These are phyloP conservation scores for Alternaria sp. DNA, from an alignment of 2,329 filamentous ascomycete genomes.

Conservation along the genomic window DNA sequence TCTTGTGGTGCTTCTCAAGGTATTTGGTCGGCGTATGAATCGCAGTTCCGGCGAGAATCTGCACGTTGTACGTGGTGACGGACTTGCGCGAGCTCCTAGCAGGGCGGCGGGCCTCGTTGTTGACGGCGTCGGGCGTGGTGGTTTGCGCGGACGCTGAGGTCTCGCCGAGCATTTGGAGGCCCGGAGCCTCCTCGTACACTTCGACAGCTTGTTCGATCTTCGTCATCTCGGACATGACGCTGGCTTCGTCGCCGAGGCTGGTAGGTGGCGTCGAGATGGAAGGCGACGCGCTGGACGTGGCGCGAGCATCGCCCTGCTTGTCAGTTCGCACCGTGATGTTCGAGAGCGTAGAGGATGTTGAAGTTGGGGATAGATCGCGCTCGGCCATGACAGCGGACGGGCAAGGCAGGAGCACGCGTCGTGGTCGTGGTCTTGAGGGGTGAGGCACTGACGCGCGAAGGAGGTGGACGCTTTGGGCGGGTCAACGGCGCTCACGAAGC, in stretches of 20 bases:
- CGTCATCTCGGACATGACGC: conserved; percentile 54
- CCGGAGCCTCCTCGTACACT: conserved; percentile 28
- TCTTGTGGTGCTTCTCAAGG: conserved; percentile 47
- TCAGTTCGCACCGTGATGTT: conserved; percentile 48
- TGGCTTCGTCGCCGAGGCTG: conserved; percentile 67
- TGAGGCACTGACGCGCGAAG: conserved; percentile 43
- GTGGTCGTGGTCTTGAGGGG: conserved; percentile 28
- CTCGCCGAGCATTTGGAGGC: conserved; percentile 15
- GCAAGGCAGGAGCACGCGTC: conserved; percentile 23
- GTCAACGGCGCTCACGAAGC: conserved; percentile 28
- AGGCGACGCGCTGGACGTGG: conserved; percentile 60
- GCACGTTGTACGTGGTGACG: conserved; percentile 70
- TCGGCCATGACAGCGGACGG: conserved; percentile 37
- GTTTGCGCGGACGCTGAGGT: conserved; percentile 25
- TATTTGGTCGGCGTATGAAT: conserved; percentile 61
- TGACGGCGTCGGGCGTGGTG: conserved; percentile 21
- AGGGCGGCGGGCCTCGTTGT: conserved; percentile 36
- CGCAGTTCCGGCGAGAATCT: conserved; percentile 66
- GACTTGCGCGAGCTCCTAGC: conserved; percentile 62
- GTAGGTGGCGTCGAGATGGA: conserved; percentile 70
- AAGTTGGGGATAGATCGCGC: conserved; percentile 45
- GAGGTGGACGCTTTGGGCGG: conserved; percentile 31
- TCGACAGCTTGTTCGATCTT: conserved; percentile 39
- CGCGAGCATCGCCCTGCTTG: conserved; percentile 39
- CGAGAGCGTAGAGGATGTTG: conserved; percentile 52